Conservation (phyloP, 1,284 basidiomycete species). For the Papiliotrema laurentii region DNA sequence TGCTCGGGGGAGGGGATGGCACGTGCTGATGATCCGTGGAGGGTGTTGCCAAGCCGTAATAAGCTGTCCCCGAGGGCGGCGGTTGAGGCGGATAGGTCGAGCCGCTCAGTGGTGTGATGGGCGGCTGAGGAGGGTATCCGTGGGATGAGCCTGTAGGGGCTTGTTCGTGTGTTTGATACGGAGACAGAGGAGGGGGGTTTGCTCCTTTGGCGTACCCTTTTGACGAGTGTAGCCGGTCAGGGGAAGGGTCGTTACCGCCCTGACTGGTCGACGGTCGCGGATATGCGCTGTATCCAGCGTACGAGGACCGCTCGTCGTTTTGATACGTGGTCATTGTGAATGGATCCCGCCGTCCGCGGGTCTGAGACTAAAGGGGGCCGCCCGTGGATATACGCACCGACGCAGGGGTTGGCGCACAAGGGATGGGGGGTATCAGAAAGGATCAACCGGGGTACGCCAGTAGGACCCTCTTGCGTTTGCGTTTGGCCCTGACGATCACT, state of each 20-base stretch:
- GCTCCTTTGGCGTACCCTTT: background rate
- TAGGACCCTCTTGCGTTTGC: no score
- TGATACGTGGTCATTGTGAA: slow-evolving; percentile 5
- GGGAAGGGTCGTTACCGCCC: background rate
- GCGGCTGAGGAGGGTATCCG: slow-evolving; percentile 10
- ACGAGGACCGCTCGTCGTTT: slow-evolving; percentile 2
- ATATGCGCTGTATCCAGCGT: background rate
- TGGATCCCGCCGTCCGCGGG: background rate
- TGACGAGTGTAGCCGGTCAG: slow-evolving; percentile 1
- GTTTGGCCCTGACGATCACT: no score
- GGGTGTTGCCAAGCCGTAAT: slow-evolving; percentile 28
- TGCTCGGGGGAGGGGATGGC: slow-evolving; percentile 30
- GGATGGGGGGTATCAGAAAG: no score
- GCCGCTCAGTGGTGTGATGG: slow-evolving; percentile 33
- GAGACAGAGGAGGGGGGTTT: background rate
- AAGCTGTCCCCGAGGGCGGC: slow-evolving; percentile 17
- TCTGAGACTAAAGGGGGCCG: no score
- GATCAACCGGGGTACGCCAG: no score
- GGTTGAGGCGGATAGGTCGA: slow-evolving; percentile 31
- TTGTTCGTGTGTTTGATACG: slow-evolving; percentile 1
- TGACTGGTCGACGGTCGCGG: background rate
- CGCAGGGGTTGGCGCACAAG: no score
- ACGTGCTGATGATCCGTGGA: slow-evolving; percentile 20
- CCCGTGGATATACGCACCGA: no score
- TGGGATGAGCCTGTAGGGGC: background rate